Percentiles rank a stretch among this genome's conserved stretches.
These are phyloP conservation scores for Williopsis jadinii DNA, from an alignment of 1,139 yeast species.

Conservation along the genomic window DNA sequence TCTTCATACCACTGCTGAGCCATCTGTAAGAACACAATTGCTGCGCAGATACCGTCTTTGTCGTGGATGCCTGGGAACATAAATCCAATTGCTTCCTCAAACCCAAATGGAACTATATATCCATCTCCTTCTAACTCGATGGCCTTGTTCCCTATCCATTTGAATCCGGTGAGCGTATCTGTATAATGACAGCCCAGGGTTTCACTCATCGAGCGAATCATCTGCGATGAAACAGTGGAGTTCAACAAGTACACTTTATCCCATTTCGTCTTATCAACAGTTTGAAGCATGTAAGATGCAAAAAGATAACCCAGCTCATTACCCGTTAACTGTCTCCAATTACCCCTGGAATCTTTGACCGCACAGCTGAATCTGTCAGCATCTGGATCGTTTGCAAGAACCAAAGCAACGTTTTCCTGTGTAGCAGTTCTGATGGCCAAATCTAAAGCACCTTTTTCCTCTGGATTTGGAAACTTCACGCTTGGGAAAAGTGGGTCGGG, in stretches of 20 bases:
- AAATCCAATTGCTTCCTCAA: constrained; percentile 94
- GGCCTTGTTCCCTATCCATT: constrained; percentile 91
- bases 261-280: constrained; percentile 21
- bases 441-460: constrained; percentile 85
- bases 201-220: constrained; percentile 65
- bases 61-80: constrained; percentile 87
- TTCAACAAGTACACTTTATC: constrained; percentile 56
- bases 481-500: constrained; percentile 89
- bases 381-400: constrained; percentile 91
- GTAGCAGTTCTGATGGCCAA: constrained; percentile 46
- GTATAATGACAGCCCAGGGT: constrained; percentile 52
- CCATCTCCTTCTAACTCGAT: constrained; percentile 63
- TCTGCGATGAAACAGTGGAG: constrained; percentile 89
- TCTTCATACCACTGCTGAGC: constrained; percentile 40
- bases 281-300: constrained; percentile 50
- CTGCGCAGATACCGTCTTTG: constrained; percentile 88
- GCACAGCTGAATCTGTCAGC: constrained; percentile 89
- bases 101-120: constrained; percentile 74
- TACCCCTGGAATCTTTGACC: constrained; percentile 31
- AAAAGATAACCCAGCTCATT: constrained; percentile 85
- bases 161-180: constrained; percentile 92
- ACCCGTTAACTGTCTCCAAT: constrained; percentile 82
- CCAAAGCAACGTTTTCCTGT: constrained; percentile 38
- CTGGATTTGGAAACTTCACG: constrained; percentile 90
- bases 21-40: constrained; percentile 71